Base-by-base conservation (phyloP, 257 asterid species). In the Solanum neorickii region DNA sequence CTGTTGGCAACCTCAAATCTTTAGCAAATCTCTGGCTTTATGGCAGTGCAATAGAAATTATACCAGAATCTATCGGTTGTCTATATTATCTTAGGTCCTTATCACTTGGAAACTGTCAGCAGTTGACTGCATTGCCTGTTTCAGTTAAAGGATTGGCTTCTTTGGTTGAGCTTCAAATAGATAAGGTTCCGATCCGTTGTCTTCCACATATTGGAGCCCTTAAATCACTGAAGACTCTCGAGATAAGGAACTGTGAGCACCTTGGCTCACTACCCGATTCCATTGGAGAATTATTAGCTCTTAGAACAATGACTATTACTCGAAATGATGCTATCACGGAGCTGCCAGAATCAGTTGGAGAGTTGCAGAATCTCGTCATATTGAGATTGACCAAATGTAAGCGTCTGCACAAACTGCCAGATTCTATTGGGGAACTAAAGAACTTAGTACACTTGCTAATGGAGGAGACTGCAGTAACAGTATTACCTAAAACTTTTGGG, bases 31-130 rank as follows among this genome's bases (percentile, higher is more conserved):
- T 90, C 77, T 88, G 47, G 83, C 87, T 90, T 49, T 62, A 69
- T 68, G 44, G 86, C 41, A 87, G 90, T 65, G 66, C 87, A 18
- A 75, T 88, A 23, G 23, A 41, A 42, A n/a, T 44, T 35, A 31
- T 90, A 78, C 90, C 92, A 20, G 88, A 68, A 66, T 88, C 90
- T 65, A 77, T 90, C 47, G 92, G 90, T 84, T 76, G 83, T 41
- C 80, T 90, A n/a, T 69, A 69, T 84, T 84, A 86, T 87, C 84
- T 90, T 87, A 83, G 65, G 85, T 27, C n/a, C 49, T 88, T 90
- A 46, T 83, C 75, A 3, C 18, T 88, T 42, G 90, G 88, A 73
- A 25, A 75, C 13, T 86, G 92, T 78, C 23, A 52, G 16, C 23
- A 62, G 31, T 12, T 86, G 73, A 35, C 62, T 59, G 82, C 37